These are phyloP conservation scores for Zymoseptoria passerinii DNA, from an alignment of 2,329 filamentous ascomycete genomes.

Conservation along the genomic window DNA sequence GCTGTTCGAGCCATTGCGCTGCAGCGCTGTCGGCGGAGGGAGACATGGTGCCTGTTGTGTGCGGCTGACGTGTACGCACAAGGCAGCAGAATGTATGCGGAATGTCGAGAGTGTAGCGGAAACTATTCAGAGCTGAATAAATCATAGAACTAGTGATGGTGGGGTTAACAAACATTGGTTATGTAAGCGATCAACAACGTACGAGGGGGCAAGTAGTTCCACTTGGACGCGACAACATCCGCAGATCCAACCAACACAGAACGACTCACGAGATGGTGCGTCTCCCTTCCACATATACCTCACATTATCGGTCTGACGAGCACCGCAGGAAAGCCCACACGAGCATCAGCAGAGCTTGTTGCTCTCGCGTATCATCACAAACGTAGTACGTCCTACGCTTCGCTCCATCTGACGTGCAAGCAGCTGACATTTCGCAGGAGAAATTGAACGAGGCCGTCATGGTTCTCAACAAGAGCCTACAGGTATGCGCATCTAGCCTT, in stretches of 20 bases:
- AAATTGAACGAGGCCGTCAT: slow-evolving; percentile 93
- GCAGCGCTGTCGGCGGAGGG: slow-evolving; percentile 13
- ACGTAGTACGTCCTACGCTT: slow-evolving; percentile 66
- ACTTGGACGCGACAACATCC: background rate
- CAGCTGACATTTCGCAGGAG: slow-evolving; percentile 52
- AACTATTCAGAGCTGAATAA: background rate
- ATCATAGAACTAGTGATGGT: background rate
- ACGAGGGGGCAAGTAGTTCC: too few relatives aligned
- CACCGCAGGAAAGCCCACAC: slow-evolving; percentile 74
- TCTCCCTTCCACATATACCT: too few relatives aligned
- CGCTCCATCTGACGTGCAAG: background rate
- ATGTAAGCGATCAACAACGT: too few relatives aligned
- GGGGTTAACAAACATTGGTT: background rate
- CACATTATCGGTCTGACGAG: too few relatives aligned
- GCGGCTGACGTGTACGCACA: background rate
- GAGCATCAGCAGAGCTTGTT: slow-evolving; percentile 94
- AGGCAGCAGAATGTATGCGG: background rate
- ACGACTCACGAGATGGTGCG: background rate
- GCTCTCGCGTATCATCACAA: slow-evolving; percentile 90
- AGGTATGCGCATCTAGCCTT: slow-evolving; percentile 44
- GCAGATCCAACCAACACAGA: background rate
- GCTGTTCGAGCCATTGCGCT: slow-evolving; percentile 67
- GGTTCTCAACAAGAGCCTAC: slow-evolving; percentile 84
- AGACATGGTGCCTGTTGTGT: slow-evolving; percentile 6
- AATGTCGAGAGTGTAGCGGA: background rate